phyloP scores from a whole-genome alignment of 306 rosid species.

The Vachellia pachyceras region DNA sequence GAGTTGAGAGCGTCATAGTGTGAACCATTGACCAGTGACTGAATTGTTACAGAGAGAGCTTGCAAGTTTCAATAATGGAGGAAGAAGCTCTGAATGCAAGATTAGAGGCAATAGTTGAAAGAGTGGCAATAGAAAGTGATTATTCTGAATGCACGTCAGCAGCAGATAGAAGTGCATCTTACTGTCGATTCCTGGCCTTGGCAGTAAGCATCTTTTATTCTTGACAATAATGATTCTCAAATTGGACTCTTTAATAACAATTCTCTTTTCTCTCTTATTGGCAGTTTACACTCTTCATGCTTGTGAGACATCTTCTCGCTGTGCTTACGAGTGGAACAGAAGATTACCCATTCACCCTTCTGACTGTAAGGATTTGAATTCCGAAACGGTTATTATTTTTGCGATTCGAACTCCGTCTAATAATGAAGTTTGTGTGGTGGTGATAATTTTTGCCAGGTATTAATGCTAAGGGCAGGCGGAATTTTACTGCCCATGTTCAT shows the following conservation, averaged over 20 bases:
- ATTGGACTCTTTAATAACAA: conserved; percentile 2
- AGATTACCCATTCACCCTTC: conserved; percentile 86
- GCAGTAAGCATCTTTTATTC: conserved; percentile 57
- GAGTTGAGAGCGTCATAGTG: background rate
- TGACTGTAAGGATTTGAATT: conserved; percentile 61
- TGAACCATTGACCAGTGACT: background rate
- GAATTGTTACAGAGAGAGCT: conserved; percentile 63
- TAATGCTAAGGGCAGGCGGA: conserved; percentile 73
- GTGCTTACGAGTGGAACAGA: conserved; percentile 60
- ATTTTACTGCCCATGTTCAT: conserved; percentile 83
- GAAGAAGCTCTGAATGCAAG: conserved; percentile 43
- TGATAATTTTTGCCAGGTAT: conserved; percentile 40
- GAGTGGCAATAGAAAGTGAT: conserved; percentile 36
- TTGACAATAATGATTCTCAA: conserved; percentile 6
- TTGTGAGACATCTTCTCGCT: conserved; percentile 74
- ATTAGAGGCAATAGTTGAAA: conserved; percentile 40
- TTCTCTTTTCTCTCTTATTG: background rate
- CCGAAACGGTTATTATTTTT: background rate
- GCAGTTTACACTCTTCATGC: conserved; percentile 82
- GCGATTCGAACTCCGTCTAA: background rate
- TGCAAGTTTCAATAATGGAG: conserved; percentile 67
- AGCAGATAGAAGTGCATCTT: conserved; percentile 69
- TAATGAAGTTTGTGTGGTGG: background rate
- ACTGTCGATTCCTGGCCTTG: conserved; percentile 77
- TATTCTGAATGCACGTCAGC: conserved; percentile 60